Conservation (phyloP, 75 land plant species). For the Ceratopteris richardii region DNA sequence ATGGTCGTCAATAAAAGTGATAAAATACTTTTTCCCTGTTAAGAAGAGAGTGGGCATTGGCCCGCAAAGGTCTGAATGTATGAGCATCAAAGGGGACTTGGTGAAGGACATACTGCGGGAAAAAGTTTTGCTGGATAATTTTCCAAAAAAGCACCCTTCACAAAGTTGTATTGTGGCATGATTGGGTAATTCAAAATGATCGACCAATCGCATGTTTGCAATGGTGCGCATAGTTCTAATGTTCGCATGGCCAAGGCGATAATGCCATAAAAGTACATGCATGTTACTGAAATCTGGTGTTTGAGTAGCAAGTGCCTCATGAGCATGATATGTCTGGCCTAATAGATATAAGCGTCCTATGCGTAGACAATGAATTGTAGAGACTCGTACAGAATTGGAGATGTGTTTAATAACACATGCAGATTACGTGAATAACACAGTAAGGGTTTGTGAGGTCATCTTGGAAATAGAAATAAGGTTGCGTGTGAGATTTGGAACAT, state of each 20-base stretch:
- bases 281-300: background rate
- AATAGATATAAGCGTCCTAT: background rate
- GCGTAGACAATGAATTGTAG: background rate
- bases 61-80: slow-evolving; percentile 18
- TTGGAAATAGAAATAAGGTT: background rate
- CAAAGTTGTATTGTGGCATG: background rate
- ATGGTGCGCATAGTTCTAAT: too few relatives aligned
- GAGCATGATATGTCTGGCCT: background rate
- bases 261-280: background rate
- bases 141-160: too few relatives aligned
- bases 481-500: background rate
- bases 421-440: background rate
- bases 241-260: too few relatives aligned
- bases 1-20: too few relatives aligned
- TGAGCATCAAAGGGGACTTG: too few relatives aligned
- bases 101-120: background rate
- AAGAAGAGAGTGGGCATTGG: background rate
- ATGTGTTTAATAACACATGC: background rate
- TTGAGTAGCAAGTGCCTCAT: background rate
- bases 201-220: background rate
- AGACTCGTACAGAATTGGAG: background rate
- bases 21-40: too few relatives aligned
- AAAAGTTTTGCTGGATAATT: background rate
- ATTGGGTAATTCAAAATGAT: background rate
- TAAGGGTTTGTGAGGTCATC: background rate